These are phyloP conservation scores for Diplotaxis tenuifolia DNA, from an alignment of 345 rosid species.

Conservation along the genomic window DNA sequence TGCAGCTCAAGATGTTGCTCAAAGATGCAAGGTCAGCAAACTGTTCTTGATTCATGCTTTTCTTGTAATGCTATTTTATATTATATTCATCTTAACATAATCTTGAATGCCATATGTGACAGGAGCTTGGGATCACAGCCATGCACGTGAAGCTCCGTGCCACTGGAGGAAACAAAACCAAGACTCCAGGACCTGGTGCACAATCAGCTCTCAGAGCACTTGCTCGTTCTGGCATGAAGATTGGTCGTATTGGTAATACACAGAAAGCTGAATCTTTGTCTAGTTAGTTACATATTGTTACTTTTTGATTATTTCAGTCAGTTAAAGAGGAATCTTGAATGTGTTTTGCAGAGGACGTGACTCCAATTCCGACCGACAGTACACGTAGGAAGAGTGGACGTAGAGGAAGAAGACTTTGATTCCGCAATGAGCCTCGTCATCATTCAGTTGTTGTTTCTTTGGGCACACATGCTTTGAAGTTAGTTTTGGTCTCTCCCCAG, in stretches of 20 bases:
- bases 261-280: not conserved
- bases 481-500: conserved; percentile 15
- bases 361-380: conserved; percentile 79
- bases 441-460: conserved; percentile 15
- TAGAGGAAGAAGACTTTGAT: conserved; percentile 80
- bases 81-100: not conserved
- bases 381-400: conserved; percentile 90
- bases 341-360: conserved; percentile 69
- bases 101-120: not conserved
- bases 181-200: conserved; percentile 93
- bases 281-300: not conserved
- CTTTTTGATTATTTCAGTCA: not conserved
- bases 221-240: conserved; percentile 92
- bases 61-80: not conserved
- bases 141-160: conserved; percentile 86
- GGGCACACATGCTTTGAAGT: conserved; percentile 21
- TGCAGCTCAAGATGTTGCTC: conserved; percentile 81
- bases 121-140: conserved; percentile 87
- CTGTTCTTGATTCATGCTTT: not conserved
- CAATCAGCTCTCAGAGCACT: conserved; percentile 84
- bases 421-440: not conserved
- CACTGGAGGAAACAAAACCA: conserved; percentile 81
- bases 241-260: conserved; percentile 71
- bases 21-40: conserved; percentile 65
- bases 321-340: not conserved